phyloP scores from a whole-genome alignment of 2,329 filamentous ascomycete genomes.

The Cytospora chrysosperma region DNA sequence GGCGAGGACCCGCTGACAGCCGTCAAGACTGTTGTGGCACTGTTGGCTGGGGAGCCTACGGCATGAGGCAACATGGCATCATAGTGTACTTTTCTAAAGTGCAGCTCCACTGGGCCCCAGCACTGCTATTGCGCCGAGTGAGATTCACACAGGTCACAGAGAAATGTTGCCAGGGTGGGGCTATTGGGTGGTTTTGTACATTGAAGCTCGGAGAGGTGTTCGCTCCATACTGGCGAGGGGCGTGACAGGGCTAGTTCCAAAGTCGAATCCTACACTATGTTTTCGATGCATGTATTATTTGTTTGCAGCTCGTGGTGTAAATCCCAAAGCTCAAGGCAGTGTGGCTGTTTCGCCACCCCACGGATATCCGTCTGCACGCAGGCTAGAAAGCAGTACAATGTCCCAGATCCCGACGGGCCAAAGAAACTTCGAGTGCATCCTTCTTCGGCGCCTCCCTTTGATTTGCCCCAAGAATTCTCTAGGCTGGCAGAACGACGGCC shows the following conservation, averaged over 20 bases:
- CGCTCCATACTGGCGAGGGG: background rate
- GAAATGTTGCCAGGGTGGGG: background rate
- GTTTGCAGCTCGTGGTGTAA: background rate
- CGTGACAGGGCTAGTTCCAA: background rate
- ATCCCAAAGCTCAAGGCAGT: background rate
- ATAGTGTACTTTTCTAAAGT: background rate
- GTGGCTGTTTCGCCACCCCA: background rate
- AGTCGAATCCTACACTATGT: background rate
- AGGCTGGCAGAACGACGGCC: background rate
- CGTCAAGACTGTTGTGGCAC: slow-evolving; percentile 58
- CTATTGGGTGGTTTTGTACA: background rate
- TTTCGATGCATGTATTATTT: background rate
- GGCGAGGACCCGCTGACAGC: slow-evolving; percentile 56
- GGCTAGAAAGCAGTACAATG: background rate
- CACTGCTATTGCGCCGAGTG: slow-evolving; percentile 14
- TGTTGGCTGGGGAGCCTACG: slow-evolving; percentile 50
- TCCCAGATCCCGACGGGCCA: background rate
- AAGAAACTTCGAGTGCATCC: too few species aligned
- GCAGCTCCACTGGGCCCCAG: background rate
- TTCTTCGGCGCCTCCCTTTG: background rate
- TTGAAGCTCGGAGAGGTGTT: background rate
- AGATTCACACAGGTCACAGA: background rate
- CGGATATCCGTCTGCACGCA: background rate
- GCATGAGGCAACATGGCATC: background rate
- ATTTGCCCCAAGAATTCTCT: background rate